Conservation (phyloP, 2,329 filamentous ascomycete genomes). For the Claviceps citrina region DNA sequence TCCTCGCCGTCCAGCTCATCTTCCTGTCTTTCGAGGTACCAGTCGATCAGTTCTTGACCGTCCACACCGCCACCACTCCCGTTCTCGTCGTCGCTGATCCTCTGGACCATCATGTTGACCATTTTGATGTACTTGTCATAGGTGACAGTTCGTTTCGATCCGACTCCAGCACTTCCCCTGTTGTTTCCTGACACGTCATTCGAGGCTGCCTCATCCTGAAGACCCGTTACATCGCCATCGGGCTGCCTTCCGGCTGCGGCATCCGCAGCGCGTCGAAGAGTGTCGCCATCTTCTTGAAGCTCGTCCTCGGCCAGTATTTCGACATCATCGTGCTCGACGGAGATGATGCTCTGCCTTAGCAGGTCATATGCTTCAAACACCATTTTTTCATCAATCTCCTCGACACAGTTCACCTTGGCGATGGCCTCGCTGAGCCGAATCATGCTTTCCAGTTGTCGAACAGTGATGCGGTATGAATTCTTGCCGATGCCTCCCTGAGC, state of each 20-base stretch:
- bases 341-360: conserved; percentile 87
- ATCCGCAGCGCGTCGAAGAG: conserved; percentile 24
- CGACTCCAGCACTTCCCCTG: conserved; percentile 14
- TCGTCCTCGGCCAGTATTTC: conserved; percentile 71
- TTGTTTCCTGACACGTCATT: conserved; percentile 15
- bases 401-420: conserved; percentile 90
- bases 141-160: conserved; percentile 70
- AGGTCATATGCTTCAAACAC: conserved; percentile 87
- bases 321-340: conserved; percentile 92
- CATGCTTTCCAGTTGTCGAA: conserved; percentile 87
- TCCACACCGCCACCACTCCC: conserved; percentile 67
- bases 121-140: conserved; percentile 92
- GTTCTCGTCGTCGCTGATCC: conserved; percentile 70
- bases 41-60: conserved; percentile 64
- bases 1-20: conserved; percentile 67
- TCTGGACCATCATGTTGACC: conserved; percentile 68
- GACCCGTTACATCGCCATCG: conserved; percentile 28
- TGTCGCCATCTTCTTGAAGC: conserved; percentile 29
- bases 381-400: conserved; percentile 71
- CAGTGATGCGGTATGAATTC: conserved; percentile 95
- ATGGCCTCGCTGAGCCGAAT: conserved; percentile 96
- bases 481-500: conserved; percentile 84
- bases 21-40: conserved; percentile 89
- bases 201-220: conserved; percentile 20
- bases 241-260: conserved; percentile 29